Base-by-base conservation (phyloP, 2,329 filamentous ascomycete genomes). In the Cytospora mali region DNA sequence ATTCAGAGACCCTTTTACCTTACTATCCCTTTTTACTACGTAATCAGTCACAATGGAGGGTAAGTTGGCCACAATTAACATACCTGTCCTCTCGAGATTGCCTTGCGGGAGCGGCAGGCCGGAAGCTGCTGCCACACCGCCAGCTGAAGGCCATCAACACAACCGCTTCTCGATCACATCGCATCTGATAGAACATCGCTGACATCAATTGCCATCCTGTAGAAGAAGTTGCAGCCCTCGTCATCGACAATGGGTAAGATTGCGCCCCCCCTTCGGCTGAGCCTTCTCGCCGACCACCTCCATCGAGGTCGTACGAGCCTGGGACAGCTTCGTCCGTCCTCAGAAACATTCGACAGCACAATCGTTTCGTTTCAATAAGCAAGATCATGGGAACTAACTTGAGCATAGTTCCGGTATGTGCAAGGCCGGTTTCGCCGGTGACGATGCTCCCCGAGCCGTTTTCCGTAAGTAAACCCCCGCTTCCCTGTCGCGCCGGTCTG, bases 161-260 rank as follows among this genome's bases (percentile, higher is more conserved):
- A 59, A 46, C 29, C 50, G 42, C 62, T 58, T 58, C 42, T 64
- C 66, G 61, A 56, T 64, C 28, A 42, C 42, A 27, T 23, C 18
- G 25, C 18, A 27, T 57, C 56, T 53, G 54, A 60, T 42, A 33
- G 66, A 62, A 67, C 66, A 64, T 73, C 67, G 74, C 84, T 85
- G 70, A 84, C 76, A 35, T 69, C 66, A 70, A 71, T 77, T 68
- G 72, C 68, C 67, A 67, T 69, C 25, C 7, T 83, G 81, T 79
- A 98, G 95, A 99, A 88, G 95, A 99, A 92, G 95, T 99, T 84
- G 95, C 95, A 82, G 95, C 95, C 83, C 93, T 99, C 92, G 95
- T 99, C 84, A 98, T 99, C 85, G 95, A 99, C 93, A 99, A 99
- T 98, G 95, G 95, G 95, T 99, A 94, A 92, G 93, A 85, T 82